Evolutionary conservation across 1,284 basidiomycete species (phyloP).

Genomic region (Uromyces viciae-fabae): DNA sequence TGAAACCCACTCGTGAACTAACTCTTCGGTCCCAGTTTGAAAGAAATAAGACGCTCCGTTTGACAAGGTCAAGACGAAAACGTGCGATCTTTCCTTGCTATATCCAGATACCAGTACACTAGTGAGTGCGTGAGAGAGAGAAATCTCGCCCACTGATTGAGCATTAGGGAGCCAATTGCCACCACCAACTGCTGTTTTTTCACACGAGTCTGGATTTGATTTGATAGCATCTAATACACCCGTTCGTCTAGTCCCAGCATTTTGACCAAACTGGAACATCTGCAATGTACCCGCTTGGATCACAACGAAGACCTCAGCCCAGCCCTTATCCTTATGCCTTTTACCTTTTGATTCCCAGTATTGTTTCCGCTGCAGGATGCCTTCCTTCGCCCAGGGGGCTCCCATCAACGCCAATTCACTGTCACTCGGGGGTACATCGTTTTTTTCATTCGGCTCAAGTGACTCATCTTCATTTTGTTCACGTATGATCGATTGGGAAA

Average conservation of each 20-base stretch:
- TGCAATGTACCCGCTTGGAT: slow-evolving; percentile 86
- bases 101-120: slow-evolving; percentile 88
- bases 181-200: slow-evolving; percentile 71
- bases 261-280: slow-evolving; percentile 66
- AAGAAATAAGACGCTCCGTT: slow-evolving; percentile 89
- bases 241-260: slow-evolving; percentile 1
- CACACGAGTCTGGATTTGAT: slow-evolving; percentile 51
- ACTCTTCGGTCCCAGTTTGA: slow-evolving; percentile 93
- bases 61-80: slow-evolving; percentile 87
- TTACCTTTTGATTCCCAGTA: slow-evolving; percentile 83
- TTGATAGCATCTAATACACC: slow-evolving; percentile 54
- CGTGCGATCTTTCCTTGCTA: slow-evolving; percentile 79
- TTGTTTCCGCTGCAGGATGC: slow-evolving; percentile 85
- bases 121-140: slow-evolving; percentile 80
- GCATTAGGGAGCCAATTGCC: slow-evolving; percentile 98
- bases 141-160: slow-evolving; percentile 70
- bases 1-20: slow-evolving; percentile 95
- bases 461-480: slow-evolving; percentile 89
- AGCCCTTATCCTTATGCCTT: slow-evolving; percentile 75
- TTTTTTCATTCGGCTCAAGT: slow-evolving; percentile 63
- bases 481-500: slow-evolving; percentile 90
- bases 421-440: slow-evolving; percentile 69
- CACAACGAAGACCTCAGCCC: slow-evolving; percentile 80
- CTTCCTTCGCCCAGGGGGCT: slow-evolving; percentile 97
- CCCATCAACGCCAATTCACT: slow-evolving; percentile 91